Percentiles rank a stretch among this genome's conserved stretches.
These are phyloP conservation scores for Sanghuangporus weigelae DNA, from an alignment of 1,284 basidiomycete genomes.

Conservation along the genomic window DNA sequence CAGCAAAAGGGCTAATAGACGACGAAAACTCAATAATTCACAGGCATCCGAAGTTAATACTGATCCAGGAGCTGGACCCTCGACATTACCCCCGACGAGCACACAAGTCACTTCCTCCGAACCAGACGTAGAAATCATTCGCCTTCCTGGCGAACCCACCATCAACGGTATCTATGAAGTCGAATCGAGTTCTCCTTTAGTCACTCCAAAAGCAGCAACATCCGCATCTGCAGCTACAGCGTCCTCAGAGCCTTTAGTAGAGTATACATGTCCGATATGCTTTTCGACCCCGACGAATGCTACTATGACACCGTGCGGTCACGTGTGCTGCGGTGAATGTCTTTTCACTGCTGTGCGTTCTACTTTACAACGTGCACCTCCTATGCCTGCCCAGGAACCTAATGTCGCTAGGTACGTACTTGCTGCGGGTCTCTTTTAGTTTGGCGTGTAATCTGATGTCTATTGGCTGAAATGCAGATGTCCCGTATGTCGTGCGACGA, in stretches of 20 bases:
- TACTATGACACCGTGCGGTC: constrained; percentile 72
- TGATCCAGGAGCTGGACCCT: not conserved
- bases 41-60: not conserved
- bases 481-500: constrained; percentile 58
- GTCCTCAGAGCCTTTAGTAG: constrained; percentile 45
- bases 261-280: constrained; percentile 73
- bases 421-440: not conserved
- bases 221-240: not conserved
- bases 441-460: not conserved
- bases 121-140: constrained; percentile 5
- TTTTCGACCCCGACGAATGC: constrained; percentile 70
- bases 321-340: constrained; percentile 71
- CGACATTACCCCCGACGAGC: not conserved
- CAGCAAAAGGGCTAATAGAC: not conserved
- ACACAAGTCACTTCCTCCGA: not conserved
- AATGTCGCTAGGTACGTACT: constrained; percentile 40
- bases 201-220: not conserved
- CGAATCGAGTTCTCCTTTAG: not conserved
- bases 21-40: not conserved
- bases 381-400: constrained; percentile 31
- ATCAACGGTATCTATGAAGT: not conserved
- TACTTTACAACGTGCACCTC: constrained; percentile 45
- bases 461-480: constrained; percentile 32
- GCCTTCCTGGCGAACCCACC: not conserved
- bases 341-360: constrained; percentile 69